Evolutionary conservation across 23 red algal species (phyloP).

Genomic region (Gracilariopsis chorda): DNA sequence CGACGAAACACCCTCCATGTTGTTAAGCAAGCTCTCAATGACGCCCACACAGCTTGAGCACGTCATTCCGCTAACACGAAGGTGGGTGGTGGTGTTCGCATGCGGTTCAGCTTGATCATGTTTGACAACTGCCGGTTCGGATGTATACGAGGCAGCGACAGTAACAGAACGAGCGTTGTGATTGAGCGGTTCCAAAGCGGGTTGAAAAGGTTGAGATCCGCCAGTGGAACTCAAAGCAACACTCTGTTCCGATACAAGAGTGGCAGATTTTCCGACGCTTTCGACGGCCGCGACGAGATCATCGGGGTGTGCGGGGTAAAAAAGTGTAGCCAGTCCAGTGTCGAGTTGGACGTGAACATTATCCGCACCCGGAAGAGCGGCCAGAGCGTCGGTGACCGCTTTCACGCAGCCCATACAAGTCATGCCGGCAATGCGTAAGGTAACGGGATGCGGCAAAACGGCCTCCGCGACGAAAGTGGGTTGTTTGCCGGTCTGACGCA

Average conservation of each 20-base stretch:
- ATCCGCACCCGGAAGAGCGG: background rate
- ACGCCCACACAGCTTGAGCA: conserved; percentile 79
- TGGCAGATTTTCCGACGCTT: conserved; percentile 16
- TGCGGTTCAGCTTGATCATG: background rate
- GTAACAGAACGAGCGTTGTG: background rate
- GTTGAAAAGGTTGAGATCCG: background rate
- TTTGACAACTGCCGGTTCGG: background rate
- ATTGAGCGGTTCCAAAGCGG: background rate
- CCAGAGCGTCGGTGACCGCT: background rate
- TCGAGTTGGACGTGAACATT: conserved; percentile 52
- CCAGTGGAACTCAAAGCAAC: background rate
- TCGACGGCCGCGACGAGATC: background rate
- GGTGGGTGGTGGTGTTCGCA: conserved; percentile 8
- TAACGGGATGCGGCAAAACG: background rate
- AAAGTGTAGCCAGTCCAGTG: conserved; percentile 20
- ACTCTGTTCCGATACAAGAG: background rate
- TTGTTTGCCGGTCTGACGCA: conserved; percentile 2
- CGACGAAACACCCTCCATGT: conserved; percentile 19
- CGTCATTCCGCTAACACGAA: conserved; percentile 74
- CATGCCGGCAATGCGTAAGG: conserved; percentile 47
- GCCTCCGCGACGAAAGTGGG: background rate
- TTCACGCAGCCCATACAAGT: conserved; percentile 46
- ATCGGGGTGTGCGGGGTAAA: background rate
- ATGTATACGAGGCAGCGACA: background rate
- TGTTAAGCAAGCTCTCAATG: conserved; percentile 60